These are phyloP conservation scores for Microstroma glucosiphilum DNA, from an alignment of 1,284 basidiomycete genomes.

Conservation along the genomic window DNA sequence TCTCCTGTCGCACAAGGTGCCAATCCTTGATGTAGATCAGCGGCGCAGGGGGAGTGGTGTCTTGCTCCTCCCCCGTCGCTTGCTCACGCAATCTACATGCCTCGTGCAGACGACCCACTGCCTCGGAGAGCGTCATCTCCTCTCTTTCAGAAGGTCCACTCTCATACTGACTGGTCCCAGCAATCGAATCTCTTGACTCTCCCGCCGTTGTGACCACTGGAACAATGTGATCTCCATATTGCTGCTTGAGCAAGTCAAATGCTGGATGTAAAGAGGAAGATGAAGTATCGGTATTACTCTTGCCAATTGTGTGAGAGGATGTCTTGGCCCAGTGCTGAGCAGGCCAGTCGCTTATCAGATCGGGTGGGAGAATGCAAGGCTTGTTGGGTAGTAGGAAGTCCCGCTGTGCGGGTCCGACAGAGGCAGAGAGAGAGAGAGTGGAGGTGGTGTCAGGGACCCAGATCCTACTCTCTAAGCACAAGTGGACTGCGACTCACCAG, in stretches of 20 bases:
- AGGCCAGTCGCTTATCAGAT: background rate
- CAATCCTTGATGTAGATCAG: constrained; percentile 59
- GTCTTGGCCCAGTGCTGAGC: background rate
- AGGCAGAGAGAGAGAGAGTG: background rate
- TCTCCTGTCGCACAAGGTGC: constrained; percentile 53
- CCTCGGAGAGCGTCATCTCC: background rate
- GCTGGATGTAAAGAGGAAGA: background rate
- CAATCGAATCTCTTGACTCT: background rate
- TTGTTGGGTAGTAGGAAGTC: background rate
- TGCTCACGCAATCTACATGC: background rate
- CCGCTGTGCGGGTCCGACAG: background rate
- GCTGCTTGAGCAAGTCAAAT: background rate
- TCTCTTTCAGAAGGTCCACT: background rate
- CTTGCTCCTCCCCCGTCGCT: background rate
- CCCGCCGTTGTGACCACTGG: background rate
- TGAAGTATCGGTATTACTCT: background rate
- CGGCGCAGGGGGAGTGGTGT: background rate
- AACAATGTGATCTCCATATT: background rate
- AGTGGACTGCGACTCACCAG: background rate
- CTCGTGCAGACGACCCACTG: background rate
- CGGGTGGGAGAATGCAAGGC: background rate
- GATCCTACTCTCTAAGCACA: background rate
- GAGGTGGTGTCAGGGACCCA: background rate
- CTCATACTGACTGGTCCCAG: background rate
- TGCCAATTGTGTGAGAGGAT: background rate